A percentile compares a stretch with the other conserved stretches of the same genome.
Evolutionary conservation across 768 basidiomycete genomes (phyloP).

Genomic region (Hygrocybe punicea): DNA sequence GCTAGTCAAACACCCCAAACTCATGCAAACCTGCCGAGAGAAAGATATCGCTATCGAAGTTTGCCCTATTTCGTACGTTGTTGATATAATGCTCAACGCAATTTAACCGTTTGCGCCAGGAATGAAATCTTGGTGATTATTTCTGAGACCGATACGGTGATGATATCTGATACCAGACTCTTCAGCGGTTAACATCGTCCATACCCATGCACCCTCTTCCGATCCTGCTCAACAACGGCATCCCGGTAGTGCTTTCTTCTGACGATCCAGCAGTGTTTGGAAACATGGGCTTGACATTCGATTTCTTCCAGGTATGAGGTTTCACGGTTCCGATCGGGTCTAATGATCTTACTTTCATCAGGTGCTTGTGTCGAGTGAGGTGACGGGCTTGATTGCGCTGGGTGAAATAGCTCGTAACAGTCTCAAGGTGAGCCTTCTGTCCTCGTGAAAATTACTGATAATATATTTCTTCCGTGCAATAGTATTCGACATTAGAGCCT

Average conservation of each 20-base stretch:
- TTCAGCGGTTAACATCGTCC: constrained; percentile 67
- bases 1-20: constrained; percentile 69
- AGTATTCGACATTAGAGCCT: constrained; percentile 53
- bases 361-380: constrained; percentile 67
- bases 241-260: constrained; percentile 66
- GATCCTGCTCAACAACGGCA: constrained; percentile 65
- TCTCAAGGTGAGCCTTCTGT: constrained; percentile 47
- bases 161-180: constrained; percentile 1
- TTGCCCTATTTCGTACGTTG: constrained; percentile 74
- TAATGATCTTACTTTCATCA: constrained; percentile 17
- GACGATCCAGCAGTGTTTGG: constrained; percentile 79
- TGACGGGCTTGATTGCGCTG: constrained; percentile 61
- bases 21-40: constrained; percentile 65
- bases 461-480: too few species aligned
- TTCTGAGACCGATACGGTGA: too few species aligned
- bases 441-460: too few species aligned
- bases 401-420: constrained; percentile 64
- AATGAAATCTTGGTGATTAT: constrained; percentile 66
- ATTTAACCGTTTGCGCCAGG: constrained; percentile 38
- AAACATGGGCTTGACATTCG: constrained; percentile 73
- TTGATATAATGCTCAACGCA: neutral
- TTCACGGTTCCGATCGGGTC: neutral
- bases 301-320: constrained; percentile 68
- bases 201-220: constrained; percentile 80
- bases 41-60: constrained; percentile 65